A percentile compares a stretch with the other conserved stretches of the same genome.
phyloP scores from a whole-genome alignment of 495 filamentous ascomycete species.

The Neurospora cerealis region DNA sequence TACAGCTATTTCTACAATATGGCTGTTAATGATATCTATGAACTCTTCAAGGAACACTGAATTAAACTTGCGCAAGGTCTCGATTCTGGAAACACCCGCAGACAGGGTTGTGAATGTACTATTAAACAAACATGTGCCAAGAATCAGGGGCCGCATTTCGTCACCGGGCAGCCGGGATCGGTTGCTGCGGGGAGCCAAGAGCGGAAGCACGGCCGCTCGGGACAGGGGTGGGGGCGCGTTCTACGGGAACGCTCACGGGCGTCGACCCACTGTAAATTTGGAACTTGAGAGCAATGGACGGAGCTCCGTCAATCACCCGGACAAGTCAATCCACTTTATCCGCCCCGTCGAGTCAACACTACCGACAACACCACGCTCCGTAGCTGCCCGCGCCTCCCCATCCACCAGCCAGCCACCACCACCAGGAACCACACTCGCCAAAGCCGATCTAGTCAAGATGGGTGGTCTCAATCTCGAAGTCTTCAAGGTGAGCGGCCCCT shows the following conservation, averaged over 20 bases:
- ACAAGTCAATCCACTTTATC: not conserved
- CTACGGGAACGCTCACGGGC: not conserved
- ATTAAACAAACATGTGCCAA: not conserved
- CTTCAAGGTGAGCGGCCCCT: slow-evolving; percentile 65
- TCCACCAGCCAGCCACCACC: slow-evolving; percentile 16
- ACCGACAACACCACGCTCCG: not conserved
- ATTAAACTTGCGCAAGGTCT: not conserved
- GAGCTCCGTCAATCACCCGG: not conserved
- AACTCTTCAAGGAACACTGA: not conserved
- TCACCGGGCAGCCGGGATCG: not conserved
- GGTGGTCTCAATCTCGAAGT: slow-evolving; percentile 89
- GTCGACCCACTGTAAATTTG: slow-evolving; percentile 6
- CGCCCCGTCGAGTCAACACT: not conserved
- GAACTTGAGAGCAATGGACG: not conserved
- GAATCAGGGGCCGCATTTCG: not conserved
- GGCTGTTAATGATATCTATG: not conserved
- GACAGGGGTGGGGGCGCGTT: not conserved
- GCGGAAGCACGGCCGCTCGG: not conserved
- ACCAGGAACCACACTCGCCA: not conserved
- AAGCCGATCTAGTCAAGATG: slow-evolving; percentile 31
- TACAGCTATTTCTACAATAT: not conserved
- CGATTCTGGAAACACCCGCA: not conserved
- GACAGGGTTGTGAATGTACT: not conserved
- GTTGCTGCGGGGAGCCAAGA: not conserved
- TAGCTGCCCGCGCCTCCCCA: not conserved